Evolutionary conservation across 1,284 basidiomycete species (phyloP), one percentile per base, ranked within the genome.

Genomic region (Pseudozyma tsukubaensis): DNA sequence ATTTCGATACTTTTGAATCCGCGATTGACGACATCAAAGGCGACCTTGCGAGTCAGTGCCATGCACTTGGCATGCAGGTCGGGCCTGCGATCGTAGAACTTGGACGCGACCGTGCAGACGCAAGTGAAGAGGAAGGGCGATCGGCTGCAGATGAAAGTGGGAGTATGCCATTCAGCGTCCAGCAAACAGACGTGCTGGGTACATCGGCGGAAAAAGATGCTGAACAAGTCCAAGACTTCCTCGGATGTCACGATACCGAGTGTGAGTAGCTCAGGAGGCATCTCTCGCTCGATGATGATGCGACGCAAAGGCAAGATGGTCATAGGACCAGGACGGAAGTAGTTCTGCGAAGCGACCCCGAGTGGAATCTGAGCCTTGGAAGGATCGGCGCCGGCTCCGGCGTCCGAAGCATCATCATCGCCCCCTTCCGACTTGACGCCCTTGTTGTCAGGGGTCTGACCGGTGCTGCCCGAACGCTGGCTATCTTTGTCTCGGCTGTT

Each of bases 1-100:
- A 87, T 86, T 73, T 99, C 97, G 48, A 97, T 91, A 24, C 92
- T 94, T 86, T 99, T 99, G 88, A 94, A 97, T 0, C 92, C 92
- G 75, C 89, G 68, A n/a, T 69, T 67, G 60, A 78, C 65, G n/a
- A 80, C 73, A 29, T 76, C 71, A 83, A 96, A 97, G 0, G 95
- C 92, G n/a, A 97, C 89, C 77, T 94, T 92, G 83, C 93, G 92
- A 2, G 92, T 92, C 39, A 95, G 88, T 35, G 92, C 91, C 1
- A 93, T 90, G 48, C 97, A 88, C 62, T 89, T 89, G 12, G 89
- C 86, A 77, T 97, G 92, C 19, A 98, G 88, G 40, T 97, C 94
- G 0, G 92, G 91, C 43, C 92, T 91, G 49, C 89, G 88, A 2
- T 89, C 88, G 84, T 97, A 96, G 85, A 94, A 97, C 82, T 94